phyloP scores from a whole-genome alignment of 345 rosid species.

The Syzygium aromaticum region DNA sequence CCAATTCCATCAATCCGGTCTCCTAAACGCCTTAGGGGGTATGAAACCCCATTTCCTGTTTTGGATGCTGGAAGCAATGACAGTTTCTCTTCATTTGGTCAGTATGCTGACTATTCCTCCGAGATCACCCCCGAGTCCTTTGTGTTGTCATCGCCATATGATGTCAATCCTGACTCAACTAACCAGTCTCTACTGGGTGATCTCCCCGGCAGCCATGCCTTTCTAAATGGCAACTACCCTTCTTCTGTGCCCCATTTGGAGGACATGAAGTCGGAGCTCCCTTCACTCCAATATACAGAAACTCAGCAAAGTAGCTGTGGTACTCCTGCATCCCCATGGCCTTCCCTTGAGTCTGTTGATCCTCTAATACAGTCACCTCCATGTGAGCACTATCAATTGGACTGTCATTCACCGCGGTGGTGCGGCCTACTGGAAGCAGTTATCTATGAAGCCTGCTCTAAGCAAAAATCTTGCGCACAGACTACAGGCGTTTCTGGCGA shows the following conservation, averaged over 20 bases:
- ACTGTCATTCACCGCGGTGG: slow-evolving; percentile 19
- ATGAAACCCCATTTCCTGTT: slow-evolving; percentile 7
- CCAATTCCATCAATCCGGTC: slow-evolving; percentile 18
- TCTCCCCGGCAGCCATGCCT: slow-evolving; percentile 23
- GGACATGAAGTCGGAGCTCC: slow-evolving; percentile 57
- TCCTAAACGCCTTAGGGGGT: slow-evolving; percentile 26
- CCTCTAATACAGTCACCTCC: slow-evolving; percentile 33
- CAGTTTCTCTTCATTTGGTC: slow-evolving; percentile 13
- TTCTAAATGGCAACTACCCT: slow-evolving; percentile 32
- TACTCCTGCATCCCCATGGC: slow-evolving; percentile 19
- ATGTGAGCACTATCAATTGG: slow-evolving; percentile 17
- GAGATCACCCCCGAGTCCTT: slow-evolving; percentile 12
- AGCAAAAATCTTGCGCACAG: slow-evolving; percentile 1
- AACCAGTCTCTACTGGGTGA: slow-evolving; percentile 16
- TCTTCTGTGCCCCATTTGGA: slow-evolving; percentile 32
- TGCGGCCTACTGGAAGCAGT: slow-evolving; percentile 49
- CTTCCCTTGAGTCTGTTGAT: slow-evolving; percentile 30
- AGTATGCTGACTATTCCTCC: slow-evolving; percentile 8
- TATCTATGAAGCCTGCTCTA: slow-evolving; percentile 21
- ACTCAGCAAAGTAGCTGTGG: slow-evolving; percentile 29
- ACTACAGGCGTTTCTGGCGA: not conserved
- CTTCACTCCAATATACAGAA: slow-evolving; percentile 59
- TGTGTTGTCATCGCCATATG: slow-evolving; percentile 4
- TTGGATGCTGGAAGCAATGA: slow-evolving; percentile 9
- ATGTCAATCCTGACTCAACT: slow-evolving; percentile 5